Evolutionary conservation across 768 basidiomycete genomes (phyloP).

Genomic region (Russula virescens): DNA sequence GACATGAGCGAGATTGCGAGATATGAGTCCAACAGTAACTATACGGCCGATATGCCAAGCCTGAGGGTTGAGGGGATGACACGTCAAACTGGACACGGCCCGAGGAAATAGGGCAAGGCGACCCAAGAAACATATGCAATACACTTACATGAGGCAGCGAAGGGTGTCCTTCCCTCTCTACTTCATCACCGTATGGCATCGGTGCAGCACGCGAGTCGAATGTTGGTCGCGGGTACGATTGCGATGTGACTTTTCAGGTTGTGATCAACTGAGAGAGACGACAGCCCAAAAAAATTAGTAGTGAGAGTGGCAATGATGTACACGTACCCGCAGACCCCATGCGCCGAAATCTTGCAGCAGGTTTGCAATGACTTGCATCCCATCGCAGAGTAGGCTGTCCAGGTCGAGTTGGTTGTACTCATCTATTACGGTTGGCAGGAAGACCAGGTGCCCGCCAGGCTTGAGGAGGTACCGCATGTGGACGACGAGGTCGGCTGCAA

Average conservation of each 20-base stretch:
- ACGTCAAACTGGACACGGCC: too few relatives aligned
- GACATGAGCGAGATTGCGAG: too few relatives aligned
- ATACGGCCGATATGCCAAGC: too few relatives aligned
- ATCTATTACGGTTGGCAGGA: constrained; percentile 87
- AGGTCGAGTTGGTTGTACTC: constrained; percentile 88
- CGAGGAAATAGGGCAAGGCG: too few relatives aligned
- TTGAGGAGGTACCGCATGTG: constrained; percentile 80
- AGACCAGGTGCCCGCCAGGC: constrained; percentile 84
- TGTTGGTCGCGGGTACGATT: constrained; percentile 45
- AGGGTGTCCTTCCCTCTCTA: background rate
- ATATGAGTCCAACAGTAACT: too few relatives aligned
- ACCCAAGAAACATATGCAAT: too few relatives aligned
- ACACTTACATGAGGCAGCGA: too few relatives aligned
- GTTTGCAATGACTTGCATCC: constrained; percentile 85
- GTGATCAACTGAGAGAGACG: constrained; percentile 69
- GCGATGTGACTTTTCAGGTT: constrained; percentile 60
- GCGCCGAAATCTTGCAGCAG: constrained; percentile 91
- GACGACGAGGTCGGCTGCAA: constrained; percentile 75
- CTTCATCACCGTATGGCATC: background rate
- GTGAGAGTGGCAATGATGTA: background rate
- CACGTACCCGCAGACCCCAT: constrained; percentile 85
- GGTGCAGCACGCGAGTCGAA: constrained; percentile 38
- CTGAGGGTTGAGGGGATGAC: too few relatives aligned
- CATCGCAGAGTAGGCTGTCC: constrained; percentile 67
- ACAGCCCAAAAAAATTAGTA: too few relatives aligned